Evolutionary conservation across 306 rosid species (phyloP).

Genomic region (Mimosa pudica): DNA sequence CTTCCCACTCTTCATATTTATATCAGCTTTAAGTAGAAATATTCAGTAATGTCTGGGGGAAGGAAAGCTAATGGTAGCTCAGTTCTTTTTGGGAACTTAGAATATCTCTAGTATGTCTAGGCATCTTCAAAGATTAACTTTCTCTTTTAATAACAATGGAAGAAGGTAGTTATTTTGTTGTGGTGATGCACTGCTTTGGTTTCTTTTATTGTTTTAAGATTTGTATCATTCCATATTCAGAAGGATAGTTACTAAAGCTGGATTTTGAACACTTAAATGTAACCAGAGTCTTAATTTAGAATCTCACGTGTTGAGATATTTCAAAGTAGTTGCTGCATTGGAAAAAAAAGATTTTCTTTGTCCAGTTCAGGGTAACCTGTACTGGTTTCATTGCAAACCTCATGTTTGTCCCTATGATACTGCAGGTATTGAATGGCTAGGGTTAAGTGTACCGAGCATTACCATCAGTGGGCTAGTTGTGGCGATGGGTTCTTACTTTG

Average conservation of each 20-base stretch:
- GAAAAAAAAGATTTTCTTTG: background rate
- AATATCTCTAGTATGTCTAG: background rate
- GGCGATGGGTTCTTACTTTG: slow-evolving; percentile 69
- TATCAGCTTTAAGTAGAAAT: slow-evolving; percentile 16
- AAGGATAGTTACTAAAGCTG: background rate
- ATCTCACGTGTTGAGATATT: slow-evolving; percentile 10
- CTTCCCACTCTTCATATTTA: slow-evolving; percentile 20
- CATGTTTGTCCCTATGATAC: slow-evolving; percentile 31
- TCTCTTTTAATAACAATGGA: slow-evolving; percentile 14
- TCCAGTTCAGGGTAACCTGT: background rate
- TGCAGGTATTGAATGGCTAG: slow-evolving; percentile 75
- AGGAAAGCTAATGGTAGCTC: background rate
- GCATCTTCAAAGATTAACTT: slow-evolving; percentile 13
- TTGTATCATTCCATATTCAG: slow-evolving; percentile 2
- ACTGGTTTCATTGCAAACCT: slow-evolving; percentile 8
- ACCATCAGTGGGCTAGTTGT: slow-evolving; percentile 49
- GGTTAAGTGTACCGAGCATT: slow-evolving; percentile 54
- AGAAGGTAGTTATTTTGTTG: slow-evolving; percentile 14
- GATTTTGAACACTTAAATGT: slow-evolving; percentile 5
- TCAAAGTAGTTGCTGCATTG: background rate
- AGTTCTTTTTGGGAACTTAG: slow-evolving; percentile 9
- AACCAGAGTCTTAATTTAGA: background rate
- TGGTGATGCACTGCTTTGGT: slow-evolving; percentile 14
- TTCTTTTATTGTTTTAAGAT: slow-evolving; percentile 5
- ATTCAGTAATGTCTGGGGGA: slow-evolving; percentile 5